Evolutionary conservation across 1,284 basidiomycete genomes (phyloP).

Genomic region (Naganishia albida): DNA sequence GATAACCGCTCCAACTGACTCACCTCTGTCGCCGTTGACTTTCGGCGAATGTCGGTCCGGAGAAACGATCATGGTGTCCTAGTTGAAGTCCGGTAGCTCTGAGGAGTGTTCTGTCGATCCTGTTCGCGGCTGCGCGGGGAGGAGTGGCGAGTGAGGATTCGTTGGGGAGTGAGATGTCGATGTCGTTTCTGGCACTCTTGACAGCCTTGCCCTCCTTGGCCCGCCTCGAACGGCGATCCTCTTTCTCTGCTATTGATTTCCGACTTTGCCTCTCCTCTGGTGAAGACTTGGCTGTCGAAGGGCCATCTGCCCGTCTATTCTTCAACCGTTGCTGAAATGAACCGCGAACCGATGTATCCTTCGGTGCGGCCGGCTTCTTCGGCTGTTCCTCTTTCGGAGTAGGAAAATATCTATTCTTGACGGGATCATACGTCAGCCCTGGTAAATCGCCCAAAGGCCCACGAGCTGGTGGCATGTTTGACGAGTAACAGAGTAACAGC

Average conservation of each 20-base stretch:
- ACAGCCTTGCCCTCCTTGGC: too few relatives aligned
- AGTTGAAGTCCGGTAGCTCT: slow-evolving; percentile 11
- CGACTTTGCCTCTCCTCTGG: background rate
- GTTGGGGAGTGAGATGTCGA: too few relatives aligned
- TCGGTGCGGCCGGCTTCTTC: background rate
- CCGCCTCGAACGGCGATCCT: background rate
- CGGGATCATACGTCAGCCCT: slow-evolving; percentile 47
- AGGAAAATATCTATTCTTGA: slow-evolving; percentile 47
- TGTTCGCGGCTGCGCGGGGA: background rate
- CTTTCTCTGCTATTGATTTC: background rate
- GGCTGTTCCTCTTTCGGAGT: slow-evolving; percentile 32
- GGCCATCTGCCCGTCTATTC: background rate
- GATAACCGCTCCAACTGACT: background rate
- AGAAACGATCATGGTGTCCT: slow-evolving; percentile 9
- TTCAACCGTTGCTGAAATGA: slow-evolving; percentile 12
- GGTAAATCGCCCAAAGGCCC: slow-evolving; percentile 46
- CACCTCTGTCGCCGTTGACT: slow-evolving; percentile 10
- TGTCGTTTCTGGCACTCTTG: too few relatives aligned
- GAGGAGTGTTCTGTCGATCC: slow-evolving; percentile 16
- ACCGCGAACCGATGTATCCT: background rate
- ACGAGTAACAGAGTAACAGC: too few relatives aligned
- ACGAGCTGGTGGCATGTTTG: background rate
- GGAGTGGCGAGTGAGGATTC: too few relatives aligned
- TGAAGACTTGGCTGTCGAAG: background rate
- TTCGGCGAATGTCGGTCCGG: slow-evolving; percentile 3